Percentiles rank a stretch among this genome's conserved stretches.
Evolutionary conservation across 306 rosid species (phyloP).

Genomic region (Delonix regia): DNA sequence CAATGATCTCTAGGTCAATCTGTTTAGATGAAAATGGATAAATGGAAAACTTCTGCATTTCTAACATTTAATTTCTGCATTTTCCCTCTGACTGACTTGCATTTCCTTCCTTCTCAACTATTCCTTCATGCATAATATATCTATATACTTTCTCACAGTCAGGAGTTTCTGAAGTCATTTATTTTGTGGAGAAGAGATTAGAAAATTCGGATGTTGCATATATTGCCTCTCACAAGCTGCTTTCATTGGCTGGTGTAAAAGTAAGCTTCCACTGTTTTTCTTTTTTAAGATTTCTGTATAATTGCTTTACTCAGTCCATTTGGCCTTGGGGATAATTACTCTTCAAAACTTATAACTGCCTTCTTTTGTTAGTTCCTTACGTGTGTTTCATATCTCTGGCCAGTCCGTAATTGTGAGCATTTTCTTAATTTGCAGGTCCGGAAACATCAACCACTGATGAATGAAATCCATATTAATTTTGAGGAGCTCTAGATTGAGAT

Average conservation of each 20-base stretch:
- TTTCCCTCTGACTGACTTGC: background rate
- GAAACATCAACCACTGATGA: conserved; percentile 72
- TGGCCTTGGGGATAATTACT: conserved; percentile 12
- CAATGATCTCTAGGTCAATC: background rate
- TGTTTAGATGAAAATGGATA: background rate
- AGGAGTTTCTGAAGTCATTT: conserved; percentile 83
- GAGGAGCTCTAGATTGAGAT: conserved; percentile 56
- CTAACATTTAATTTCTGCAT: background rate
- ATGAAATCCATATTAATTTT: conserved; percentile 64
- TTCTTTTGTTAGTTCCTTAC: conserved; percentile 11
- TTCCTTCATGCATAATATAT: background rate
- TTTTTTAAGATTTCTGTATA: background rate
- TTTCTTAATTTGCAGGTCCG: conserved; percentile 64
- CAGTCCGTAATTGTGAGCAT: background rate
- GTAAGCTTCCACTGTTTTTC: conserved; percentile 43
- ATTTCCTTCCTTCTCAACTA: background rate
- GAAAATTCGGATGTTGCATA: conserved; percentile 65
- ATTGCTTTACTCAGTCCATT: background rate
- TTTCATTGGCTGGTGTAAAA: conserved; percentile 88
- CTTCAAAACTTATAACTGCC: conserved; percentile 6
- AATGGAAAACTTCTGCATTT: background rate
- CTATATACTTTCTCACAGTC: conserved; percentile 60
- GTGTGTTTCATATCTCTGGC: conserved; percentile 21
- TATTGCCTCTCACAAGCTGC: conserved; percentile 79
- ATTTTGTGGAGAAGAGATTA: conserved; percentile 78